Base-by-base conservation (phyloP, 352 stramenopile genomes). In the Phytopythium litorale region DNA sequence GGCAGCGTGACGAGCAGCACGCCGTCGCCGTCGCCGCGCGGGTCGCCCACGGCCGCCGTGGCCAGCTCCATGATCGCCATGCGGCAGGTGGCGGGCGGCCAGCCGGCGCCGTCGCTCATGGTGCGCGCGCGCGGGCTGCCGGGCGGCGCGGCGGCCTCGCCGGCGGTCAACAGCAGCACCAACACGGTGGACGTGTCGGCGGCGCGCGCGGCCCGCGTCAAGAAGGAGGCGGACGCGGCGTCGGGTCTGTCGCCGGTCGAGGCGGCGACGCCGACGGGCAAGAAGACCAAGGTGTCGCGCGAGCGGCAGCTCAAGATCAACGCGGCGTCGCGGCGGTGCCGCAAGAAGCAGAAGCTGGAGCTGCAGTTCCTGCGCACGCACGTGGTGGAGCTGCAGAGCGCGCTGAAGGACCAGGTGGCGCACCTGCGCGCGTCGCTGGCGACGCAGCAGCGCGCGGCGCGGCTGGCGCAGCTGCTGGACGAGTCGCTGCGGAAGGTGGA, bases 291-390 rank as follows among this genome's bases (percentile, higher is more conserved):
- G 70, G 86, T 94, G 9, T 92, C 83, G 11, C 76, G 86, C 30
- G 86, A 94, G 73, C 78, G 86, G 0, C 86, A 94, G 63, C 81
- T 94, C 40, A 94, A 92, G 72, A 94, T 94, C 75, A 94, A 94
- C 60, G 86, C 86, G 2, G 86, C 86, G 59, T 92, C 81, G 0
- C 72, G 86, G 2, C 77, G 84, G 19, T 94, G 86, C 59, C 80
- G 86, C n/a, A 89, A 92, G 70, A 92, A 92, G 59, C 86, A 94
- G 70, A 94, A 94, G 71, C 61, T 91, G 21, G 86, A 94, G 74
- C 68, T 94, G n/a, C 83, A 92, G 63, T 94, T 94, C 67, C 71
- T 94, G 33, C 79, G 86, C 23, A 79, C 73, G 12, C 86, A 94
- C 63, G 86, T 94, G 6, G 78, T 92, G 43, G 86, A 94, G 59